A percentile compares a stretch with the other conserved stretches of the same genome.
Evolutionary conservation across 805 yeast genomes (phyloP).

Genomic region (Candida maesae): DNA sequence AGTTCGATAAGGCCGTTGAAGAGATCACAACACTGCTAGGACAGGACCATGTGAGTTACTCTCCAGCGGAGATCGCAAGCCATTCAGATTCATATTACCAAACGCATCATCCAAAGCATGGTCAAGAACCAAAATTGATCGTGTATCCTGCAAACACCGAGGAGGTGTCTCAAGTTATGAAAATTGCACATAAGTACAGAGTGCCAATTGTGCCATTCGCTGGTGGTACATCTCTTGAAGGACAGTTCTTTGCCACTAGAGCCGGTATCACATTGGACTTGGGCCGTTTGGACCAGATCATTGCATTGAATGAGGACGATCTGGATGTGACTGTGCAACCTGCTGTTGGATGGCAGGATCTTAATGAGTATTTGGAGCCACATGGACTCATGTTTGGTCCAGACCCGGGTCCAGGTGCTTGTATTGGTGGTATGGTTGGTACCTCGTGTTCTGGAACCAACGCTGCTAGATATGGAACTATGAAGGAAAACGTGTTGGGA

Average conservation of each 20-base stretch:
- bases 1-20: constrained; percentile 37
- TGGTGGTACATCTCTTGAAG: constrained; percentile 79
- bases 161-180: constrained; percentile 60
- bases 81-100: constrained; percentile 60
- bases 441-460: constrained; percentile 80
- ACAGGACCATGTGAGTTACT: constrained; percentile 29
- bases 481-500: constrained; percentile 67
- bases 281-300: constrained; percentile 52
- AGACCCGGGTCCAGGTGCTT: constrained; percentile 79
- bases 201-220: constrained; percentile 76
- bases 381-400: constrained; percentile 64
- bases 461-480: constrained; percentile 76
- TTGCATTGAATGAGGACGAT: constrained; percentile 57
- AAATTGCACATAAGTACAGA: constrained; percentile 53
- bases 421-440: constrained; percentile 74
- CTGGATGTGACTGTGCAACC: constrained; percentile 73
- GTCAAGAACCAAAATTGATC: constrained; percentile 55
- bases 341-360: constrained; percentile 76
- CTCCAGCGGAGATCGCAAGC: constrained; percentile 40
- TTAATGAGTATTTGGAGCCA: constrained; percentile 48
- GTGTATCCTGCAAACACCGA: constrained; percentile 63
- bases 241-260: constrained; percentile 73
- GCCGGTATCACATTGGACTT: constrained; percentile 65
- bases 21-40: constrained; percentile 40
- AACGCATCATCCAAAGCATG: constrained; percentile 58